These are phyloP conservation scores for Clavispora fructus DNA, from an alignment of 805 yeast genomes.

Conservation along the genomic window DNA sequence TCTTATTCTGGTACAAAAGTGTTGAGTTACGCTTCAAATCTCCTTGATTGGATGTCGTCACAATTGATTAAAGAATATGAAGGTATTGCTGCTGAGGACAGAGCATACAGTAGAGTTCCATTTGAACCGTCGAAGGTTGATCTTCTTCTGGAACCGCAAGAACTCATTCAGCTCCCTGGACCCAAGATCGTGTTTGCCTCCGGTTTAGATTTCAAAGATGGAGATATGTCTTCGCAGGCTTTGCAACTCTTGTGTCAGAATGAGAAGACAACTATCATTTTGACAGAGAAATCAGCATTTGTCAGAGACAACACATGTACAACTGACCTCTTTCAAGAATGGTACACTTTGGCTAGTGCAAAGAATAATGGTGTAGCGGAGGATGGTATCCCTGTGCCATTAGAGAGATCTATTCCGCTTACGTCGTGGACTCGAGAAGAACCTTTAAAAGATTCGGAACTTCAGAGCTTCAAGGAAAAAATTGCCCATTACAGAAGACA, in stretches of 20 bases:
- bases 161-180: conserved; percentile 50
- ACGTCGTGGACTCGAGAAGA: conserved; percentile 44
- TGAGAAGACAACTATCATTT: conserved; percentile 62
- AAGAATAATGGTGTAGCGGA: conserved; percentile 36
- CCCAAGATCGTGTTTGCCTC: conserved; percentile 80
- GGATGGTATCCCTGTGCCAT: conserved; percentile 60
- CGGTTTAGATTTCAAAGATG: conserved; percentile 59
- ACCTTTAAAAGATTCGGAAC: conserved; percentile 44
- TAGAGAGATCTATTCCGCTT: conserved; percentile 39
- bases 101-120: conserved; percentile 49
- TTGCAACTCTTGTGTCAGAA: conserved; percentile 54
- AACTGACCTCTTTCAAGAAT: conserved; percentile 45
- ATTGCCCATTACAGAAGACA: conserved; percentile 44
- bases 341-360: conserved; percentile 42
- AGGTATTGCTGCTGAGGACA: conserved; percentile 16
- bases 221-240: conserved; percentile 53
- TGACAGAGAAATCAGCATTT: conserved; percentile 53
- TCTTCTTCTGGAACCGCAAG: conserved; percentile 48
- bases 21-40: conserved; percentile 75
- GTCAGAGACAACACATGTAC: conserved; percentile 44
- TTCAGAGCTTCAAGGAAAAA: conserved; percentile 41
- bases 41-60: conserved; percentile 95
- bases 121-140: conserved; percentile 68
- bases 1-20: conserved; percentile 76
- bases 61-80: conserved; percentile 86